Evolutionary conservation across 257 asterid species (phyloP), one percentile per base, ranked within the genome.

Genomic region (Euphrasia confusa): DNA sequence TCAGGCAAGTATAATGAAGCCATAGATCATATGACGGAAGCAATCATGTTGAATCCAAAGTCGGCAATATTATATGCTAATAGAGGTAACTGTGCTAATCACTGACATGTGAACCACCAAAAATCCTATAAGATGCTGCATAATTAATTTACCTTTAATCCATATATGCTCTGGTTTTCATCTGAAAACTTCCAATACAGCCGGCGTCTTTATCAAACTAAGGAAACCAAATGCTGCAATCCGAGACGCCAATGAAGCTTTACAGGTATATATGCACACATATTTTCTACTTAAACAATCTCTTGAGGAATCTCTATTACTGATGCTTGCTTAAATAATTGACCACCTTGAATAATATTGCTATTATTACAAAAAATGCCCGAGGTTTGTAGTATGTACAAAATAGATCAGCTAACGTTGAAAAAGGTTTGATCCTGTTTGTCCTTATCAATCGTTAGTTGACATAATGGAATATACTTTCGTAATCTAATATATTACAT

Each of bases 141-240:
- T 5, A 15, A 52, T 52, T 5, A 15, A 52, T 52, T 18, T 18
- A 50, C 58, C 35, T 54, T 54, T 55, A 39, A 28, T 72, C 28
- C 52, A 14, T 58, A 15, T 26, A n/a, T 33, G 7, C 54, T 61
- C 33, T 62, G 14, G 37, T 70, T 1, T 18, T 72, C 45, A 54
- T 73, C 47, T 50, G 63, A 73, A 35, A n/a, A 37, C 17, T 60
- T 58, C 26, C 52, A 14, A 58, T 67, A 63, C 89, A 82, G 95
- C 85, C 9, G 72, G 74, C 60, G 79, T 78, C 50, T 90, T 72
- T 58, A 54, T 80, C 66, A 87, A 85, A 70, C 66, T 83, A 78
- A 85, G 76, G 71, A 90, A 83, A 70, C 93, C 95, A 60, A 90
- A 83, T 78, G 96, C 89, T 53, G 95, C 95, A 35, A 83, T 79